Evolutionary conservation across 371 early-diverging fungal genomes (phyloP), one percentile per base, ranked within the genome.

Genomic region (Mortierella sp.): DNA sequence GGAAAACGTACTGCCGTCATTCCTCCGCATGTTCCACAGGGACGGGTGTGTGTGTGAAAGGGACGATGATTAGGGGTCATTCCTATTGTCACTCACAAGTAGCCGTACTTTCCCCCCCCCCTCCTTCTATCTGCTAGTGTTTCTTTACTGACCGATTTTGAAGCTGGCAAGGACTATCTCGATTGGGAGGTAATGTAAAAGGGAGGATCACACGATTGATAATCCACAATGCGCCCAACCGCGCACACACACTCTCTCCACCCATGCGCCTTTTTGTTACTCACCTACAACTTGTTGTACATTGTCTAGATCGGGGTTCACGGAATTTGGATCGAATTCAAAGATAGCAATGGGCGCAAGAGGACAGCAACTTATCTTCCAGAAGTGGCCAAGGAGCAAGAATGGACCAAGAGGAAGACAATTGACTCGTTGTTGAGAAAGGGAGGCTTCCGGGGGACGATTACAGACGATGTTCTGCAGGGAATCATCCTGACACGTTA

Each of bases 291-390:
- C n/a, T n/a, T n/a, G n/a, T n/a, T n/a, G n/a, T n/a, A n/a, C n/a
- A n/a, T n/a, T n/a, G n/a, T n/a, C 19, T 34, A 85, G 79, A 72
- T 95, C 39, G 98, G 98, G 14, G 80, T 60, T 10, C 98, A 98
- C 79, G 98, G 98, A 9, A 91, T 98, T 39, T 91, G 95, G 91
- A 93, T 96, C 30, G 93, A 93, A 67, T 97, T 95, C 67, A 58
- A 58, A 3, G 81, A 81, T 46, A 52, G 76, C 31, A 64, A 83
- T 28, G 89, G 90, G 3, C 61, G 78, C n/a, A 80, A 80, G 51
- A 78, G 78, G 24, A 90, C 93, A 2, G 94, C 96, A 3, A 98
- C 98, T 1, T 98, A 93, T 74, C 80, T 98, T 52, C 98, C 98
- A 1, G 96, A 98, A 63, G 91, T 98, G 39, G 88, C 91, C 83